Evolutionary conservation across 768 basidiomycete genomes (phyloP).

Genomic region (Leccinum sublutescens): DNA sequence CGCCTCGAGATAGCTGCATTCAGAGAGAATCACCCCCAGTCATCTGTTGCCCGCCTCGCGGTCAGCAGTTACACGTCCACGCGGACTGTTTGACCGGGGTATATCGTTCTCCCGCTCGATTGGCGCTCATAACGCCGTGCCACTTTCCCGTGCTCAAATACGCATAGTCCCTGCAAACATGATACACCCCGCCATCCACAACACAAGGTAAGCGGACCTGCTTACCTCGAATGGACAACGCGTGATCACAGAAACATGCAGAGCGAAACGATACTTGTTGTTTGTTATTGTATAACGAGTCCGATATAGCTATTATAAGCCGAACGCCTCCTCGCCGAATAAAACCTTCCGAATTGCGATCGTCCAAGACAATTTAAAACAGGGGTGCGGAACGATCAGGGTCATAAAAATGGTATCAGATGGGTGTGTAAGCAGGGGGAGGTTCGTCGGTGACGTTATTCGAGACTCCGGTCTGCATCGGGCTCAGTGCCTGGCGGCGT

Average conservation of each 20-base stretch:
- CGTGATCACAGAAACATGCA: background rate
- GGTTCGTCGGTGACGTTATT: slow-evolving; percentile 13
- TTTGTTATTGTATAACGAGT: slow-evolving; percentile 3
- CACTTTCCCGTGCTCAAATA: background rate
- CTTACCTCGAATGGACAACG: background rate
- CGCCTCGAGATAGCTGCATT: too few relatives aligned
- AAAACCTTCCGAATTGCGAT: background rate
- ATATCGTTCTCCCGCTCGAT: background rate
- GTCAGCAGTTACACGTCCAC: background rate
- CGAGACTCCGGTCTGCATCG: slow-evolving; percentile 15
- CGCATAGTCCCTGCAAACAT: background rate
- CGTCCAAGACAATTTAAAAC: background rate
- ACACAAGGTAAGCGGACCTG: background rate
- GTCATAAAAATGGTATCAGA: slow-evolving; percentile 4
- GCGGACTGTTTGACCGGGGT: background rate
- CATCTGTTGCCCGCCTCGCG: too few relatives aligned
- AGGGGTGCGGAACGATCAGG: background rate
- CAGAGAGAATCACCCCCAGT: too few relatives aligned
- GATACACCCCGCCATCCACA: background rate
- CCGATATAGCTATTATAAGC: slow-evolving; percentile 3
- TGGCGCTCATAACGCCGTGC: background rate
- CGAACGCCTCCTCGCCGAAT: background rate
- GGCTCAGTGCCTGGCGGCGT: slow-evolving; percentile 3
- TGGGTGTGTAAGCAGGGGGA: slow-evolving; percentile 29
- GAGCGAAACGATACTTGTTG: background rate